Conservation (phyloP, 2,329 filamentous ascomycete species). For the Hysterium pulicare region DNA sequence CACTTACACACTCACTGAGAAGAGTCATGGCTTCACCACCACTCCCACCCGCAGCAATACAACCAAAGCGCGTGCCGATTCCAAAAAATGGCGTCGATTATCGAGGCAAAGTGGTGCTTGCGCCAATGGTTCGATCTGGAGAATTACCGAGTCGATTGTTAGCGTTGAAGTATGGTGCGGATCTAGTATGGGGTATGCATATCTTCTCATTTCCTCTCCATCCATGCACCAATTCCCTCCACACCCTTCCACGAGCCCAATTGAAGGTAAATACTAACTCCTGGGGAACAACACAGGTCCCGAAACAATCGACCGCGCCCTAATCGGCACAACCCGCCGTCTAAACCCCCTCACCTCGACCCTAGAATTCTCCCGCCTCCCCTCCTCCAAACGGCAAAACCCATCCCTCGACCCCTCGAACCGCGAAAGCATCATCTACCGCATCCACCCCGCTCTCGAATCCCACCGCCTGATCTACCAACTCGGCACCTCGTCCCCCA, state of each 20-base stretch:
- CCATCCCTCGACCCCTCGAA: slow-evolving; percentile 54
- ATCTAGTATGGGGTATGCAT: slow-evolving; percentile 85
- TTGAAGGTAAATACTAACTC: too few relatives aligned
- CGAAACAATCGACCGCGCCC: slow-evolving; percentile 86
- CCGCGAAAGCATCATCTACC: slow-evolving; percentile 70
- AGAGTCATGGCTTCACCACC: slow-evolving; percentile 26
- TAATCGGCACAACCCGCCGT: slow-evolving; percentile 80
- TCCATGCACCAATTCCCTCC: too few relatives aligned
- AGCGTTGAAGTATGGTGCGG: slow-evolving; percentile 90
- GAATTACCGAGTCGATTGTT: slow-evolving; percentile 87
- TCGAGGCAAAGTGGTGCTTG: slow-evolving; percentile 87
- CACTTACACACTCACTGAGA: slow-evolving; percentile 24
- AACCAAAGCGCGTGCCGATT: slow-evolving; percentile 67
- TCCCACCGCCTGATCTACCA: slow-evolving; percentile 79
- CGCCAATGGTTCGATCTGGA: slow-evolving; percentile 97
- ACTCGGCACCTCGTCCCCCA: slow-evolving; percentile 81
- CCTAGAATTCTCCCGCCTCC: slow-evolving; percentile 77
- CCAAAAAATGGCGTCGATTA: slow-evolving; percentile 89
- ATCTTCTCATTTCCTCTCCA: too few relatives aligned
- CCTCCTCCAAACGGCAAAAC: slow-evolving; percentile 66
- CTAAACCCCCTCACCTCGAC: slow-evolving; percentile 73
- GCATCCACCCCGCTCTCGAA: slow-evolving; percentile 76
- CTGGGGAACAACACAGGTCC: slow-evolving; percentile 65
- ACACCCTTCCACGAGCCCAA: too few relatives aligned
- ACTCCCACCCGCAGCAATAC: not conserved